Evolutionary conservation across 768 basidiomycete species (phyloP).

Genomic region (Suillus brevipes): DNA sequence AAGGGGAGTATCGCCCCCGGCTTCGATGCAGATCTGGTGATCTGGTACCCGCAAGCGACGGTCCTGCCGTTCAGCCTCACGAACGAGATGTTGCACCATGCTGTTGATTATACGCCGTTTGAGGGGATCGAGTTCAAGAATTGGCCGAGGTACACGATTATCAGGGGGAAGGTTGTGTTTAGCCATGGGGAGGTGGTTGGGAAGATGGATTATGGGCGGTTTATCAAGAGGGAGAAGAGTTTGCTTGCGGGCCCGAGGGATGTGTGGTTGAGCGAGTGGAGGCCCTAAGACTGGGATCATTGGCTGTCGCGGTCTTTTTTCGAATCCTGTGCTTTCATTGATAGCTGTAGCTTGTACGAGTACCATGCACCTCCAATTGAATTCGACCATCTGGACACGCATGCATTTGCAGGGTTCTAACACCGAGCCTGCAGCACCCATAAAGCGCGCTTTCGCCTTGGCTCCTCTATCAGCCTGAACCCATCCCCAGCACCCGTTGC

Average conservation of each 20-base stretch:
- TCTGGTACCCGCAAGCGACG: constrained; percentile 23
- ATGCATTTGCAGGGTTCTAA: no score
- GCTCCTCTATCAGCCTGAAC: no score
- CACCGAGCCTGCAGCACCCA: no score
- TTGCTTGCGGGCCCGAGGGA: constrained; percentile 13
- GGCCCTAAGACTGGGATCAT: constrained; percentile 6
- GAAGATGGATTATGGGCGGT: constrained; percentile 14
- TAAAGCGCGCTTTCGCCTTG: no score
- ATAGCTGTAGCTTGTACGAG: constrained; percentile 14
- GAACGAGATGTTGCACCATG: constrained; percentile 29
- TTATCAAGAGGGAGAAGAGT: constrained; percentile 13
- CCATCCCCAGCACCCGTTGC: no score
- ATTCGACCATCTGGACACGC: no score
- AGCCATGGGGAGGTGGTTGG: constrained; percentile 19
- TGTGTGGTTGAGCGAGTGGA: constrained; percentile 13
- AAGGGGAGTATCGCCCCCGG: constrained; percentile 36
- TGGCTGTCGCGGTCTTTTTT: constrained; percentile 13
- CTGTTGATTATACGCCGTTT: constrained; percentile 36
- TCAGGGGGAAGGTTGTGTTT: constrained; percentile 19
- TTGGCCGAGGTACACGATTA: constrained; percentile 32
- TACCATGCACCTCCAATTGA: no score
- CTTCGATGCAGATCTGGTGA: constrained; percentile 35
- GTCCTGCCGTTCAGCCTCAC: constrained; percentile 18
- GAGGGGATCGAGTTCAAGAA: constrained; percentile 34
- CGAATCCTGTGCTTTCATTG: constrained; percentile 31